A percentile compares a stretch with the other conserved stretches of the same genome.
phyloP scores from a whole-genome alignment of 2,329 filamentous ascomycete species.

The Fusarium sp. region DNA sequence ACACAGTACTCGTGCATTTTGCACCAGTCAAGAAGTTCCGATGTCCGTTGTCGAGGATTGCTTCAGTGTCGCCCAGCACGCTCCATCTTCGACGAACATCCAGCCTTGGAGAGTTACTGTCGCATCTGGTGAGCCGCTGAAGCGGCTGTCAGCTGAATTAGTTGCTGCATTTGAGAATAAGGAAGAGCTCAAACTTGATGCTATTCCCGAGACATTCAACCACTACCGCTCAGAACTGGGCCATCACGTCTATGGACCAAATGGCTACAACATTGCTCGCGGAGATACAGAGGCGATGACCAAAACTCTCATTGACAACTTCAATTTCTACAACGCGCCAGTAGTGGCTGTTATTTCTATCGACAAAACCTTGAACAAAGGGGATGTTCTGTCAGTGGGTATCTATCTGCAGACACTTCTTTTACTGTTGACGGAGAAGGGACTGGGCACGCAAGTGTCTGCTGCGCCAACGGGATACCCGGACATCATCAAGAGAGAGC shows the following conservation, averaged over 20 bases:
- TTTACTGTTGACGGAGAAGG: conserved; percentile 20
- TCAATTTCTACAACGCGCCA: conserved; percentile 30
- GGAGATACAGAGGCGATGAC: conserved; percentile 12
- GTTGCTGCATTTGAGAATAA: neutral
- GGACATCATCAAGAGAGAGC: conserved; percentile 2
- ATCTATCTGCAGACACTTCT: conserved; percentile 32
- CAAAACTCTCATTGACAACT: conserved; percentile 22
- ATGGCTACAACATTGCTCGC: conserved; percentile 22
- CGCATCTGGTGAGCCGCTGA: conserved; percentile 1
- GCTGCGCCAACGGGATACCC: conserved; percentile 16
- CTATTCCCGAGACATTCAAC: conserved; percentile 14
- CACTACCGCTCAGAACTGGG: conserved; percentile 27
- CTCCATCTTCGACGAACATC: conserved; percentile 19
- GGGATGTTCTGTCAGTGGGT: conserved; percentile 24
- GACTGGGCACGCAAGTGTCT: conserved; percentile 18
- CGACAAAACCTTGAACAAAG: neutral
- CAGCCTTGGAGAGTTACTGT: conserved; percentile 18
- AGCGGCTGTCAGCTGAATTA: neutral
- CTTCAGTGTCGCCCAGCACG: conserved; percentile 17
- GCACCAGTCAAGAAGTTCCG: neutral
- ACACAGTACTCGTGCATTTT: conserved; percentile 15
- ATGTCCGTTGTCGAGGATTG: neutral
- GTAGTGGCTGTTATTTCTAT: conserved; percentile 23
- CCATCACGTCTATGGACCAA: conserved; percentile 17
- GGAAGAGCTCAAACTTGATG: neutral